A percentile compares a stretch with the other conserved stretches of the same genome.
Evolutionary conservation across 2,329 filamentous ascomycete species (phyloP).

Genomic region (Scedosporium boydii): DNA sequence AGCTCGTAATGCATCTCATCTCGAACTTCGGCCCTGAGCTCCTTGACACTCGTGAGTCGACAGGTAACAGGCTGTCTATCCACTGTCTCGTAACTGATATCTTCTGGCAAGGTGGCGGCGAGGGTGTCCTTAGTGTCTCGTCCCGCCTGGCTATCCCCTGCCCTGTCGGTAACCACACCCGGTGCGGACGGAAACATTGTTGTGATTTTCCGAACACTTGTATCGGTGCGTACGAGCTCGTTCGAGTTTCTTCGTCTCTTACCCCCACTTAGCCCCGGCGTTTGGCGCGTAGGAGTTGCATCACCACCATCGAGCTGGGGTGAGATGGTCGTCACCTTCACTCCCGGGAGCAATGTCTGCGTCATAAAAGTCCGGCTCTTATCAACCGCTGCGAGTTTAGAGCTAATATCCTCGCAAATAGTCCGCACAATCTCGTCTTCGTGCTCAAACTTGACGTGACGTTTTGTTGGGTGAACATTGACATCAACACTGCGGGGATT

Average conservation of each 20-base stretch:
- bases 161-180: slow-evolving; percentile 15
- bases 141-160: not conserved
- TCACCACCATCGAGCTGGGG: slow-evolving; percentile 16
- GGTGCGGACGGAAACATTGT: slow-evolving; percentile 68
- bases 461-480: slow-evolving; percentile 94
- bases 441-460: slow-evolving; percentile 94
- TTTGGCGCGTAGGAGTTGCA: slow-evolving; percentile 19
- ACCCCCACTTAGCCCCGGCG: slow-evolving; percentile 22
- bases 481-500: slow-evolving; percentile 90
- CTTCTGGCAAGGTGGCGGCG: slow-evolving; percentile 28
- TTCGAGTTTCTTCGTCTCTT: slow-evolving; percentile 44
- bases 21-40: slow-evolving; percentile 71
- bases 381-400: slow-evolving; percentile 76
- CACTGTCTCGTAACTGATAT: slow-evolving; percentile 58
- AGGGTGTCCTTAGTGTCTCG: slow-evolving; percentile 23
- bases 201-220: slow-evolving; percentile 85
- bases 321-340: slow-evolving; percentile 20
- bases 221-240: slow-evolving; percentile 83
- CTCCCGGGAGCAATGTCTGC: slow-evolving; percentile 76
- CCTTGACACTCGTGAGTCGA: slow-evolving; percentile 74
- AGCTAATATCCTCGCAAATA: slow-evolving; percentile 71
- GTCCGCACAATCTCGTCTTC: slow-evolving; percentile 91
- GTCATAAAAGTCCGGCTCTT: slow-evolving; percentile 91
- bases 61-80: slow-evolving; percentile 62
- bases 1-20: slow-evolving; percentile 75